Base-by-base conservation (phyloP, 768 basidiomycete genomes). In the Mycena leptocephala region DNA sequence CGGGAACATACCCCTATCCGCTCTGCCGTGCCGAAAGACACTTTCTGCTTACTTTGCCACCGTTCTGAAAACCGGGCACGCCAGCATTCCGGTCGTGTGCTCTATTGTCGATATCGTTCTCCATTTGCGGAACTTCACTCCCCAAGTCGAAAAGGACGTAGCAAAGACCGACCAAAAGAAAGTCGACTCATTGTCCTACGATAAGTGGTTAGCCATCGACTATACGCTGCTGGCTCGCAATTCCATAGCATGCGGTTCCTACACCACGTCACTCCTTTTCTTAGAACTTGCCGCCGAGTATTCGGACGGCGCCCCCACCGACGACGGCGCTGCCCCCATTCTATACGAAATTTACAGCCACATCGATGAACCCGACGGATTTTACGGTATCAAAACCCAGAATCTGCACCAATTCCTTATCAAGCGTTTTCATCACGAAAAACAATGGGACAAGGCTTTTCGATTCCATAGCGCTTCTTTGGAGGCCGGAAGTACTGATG, bases 351-450 rank as follows among this genome's bases (percentile, higher is more conserved):
- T 99, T 63, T 99, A 99, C 81, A 93, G 93, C 68, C 95, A 97
- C 79, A 97, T 99, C 74, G 97, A 98, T 80, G 98, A 99, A 82
- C 97, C 97, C 0, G 98, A 99, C 80, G 97, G 98, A 2, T 99
- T 99, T 83, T 99, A 99, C 83, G 97, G 97, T 7, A 97, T 99
- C 74, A 89, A 93, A 76, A 93, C 94, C 9, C 84, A 89, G 37
- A 93, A 99, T 81, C 90, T 95, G n/a, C 90, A 92, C 30, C 89
- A 91, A 55, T 95, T 97, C 70, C 89, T 99, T 41, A 88, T 97
- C 65, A 94, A 93, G 76, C 92, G 96, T 13, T 94, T 98, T 76
- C 95, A 96, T 79, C 98, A 99, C 77, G 98, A 99, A 83, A 90
- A 93, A 24, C 94, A 97, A 81, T 98, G 97, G 95, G 93, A 94